Evolutionary conservation across 202 grass and related monocot species (phyloP).

Genomic region (Carex arenaria): DNA sequence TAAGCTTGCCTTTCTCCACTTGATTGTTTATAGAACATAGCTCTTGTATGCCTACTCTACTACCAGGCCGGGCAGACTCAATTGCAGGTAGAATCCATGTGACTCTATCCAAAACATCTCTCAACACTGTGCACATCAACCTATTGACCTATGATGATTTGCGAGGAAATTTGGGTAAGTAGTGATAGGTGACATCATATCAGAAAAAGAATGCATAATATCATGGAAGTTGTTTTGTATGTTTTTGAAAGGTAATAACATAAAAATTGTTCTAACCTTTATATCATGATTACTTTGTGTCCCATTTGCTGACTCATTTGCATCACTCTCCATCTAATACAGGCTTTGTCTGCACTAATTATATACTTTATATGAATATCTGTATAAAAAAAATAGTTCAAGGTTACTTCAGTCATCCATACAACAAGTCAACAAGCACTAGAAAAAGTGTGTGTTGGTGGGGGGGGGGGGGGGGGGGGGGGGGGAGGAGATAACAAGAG

Average conservation of each 20-base stretch:
- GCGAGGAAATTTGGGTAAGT: background rate
- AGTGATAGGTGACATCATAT: background rate
- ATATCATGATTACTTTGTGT: background rate
- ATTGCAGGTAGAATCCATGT: slow-evolving; percentile 76
- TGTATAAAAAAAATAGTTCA: background rate
- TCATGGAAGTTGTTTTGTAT: background rate
- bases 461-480: too few relatives aligned
- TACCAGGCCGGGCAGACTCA: slow-evolving; percentile 78
- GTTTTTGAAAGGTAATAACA: background rate
- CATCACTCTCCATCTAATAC: slow-evolving; percentile 9
- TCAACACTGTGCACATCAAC: slow-evolving; percentile 59
- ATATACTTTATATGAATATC: background rate
- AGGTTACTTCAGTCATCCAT: background rate
- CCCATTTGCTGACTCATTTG: slow-evolving; percentile 1
- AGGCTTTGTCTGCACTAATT: background rate
- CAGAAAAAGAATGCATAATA: background rate
- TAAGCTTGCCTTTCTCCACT: slow-evolving; percentile 66
- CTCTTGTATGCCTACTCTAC: slow-evolving; percentile 75
- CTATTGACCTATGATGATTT: slow-evolving; percentile 55
- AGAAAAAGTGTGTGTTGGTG: too few relatives aligned
- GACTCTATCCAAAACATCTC: slow-evolving; percentile 63
- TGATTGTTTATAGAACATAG: slow-evolving; percentile 74
- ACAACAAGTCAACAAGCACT: background rate
- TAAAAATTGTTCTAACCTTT: slow-evolving; percentile 15
- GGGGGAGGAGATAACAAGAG: background rate